Conservation (phyloP, 768 basidiomycete species). For the Phylloporus sp. region DNA sequence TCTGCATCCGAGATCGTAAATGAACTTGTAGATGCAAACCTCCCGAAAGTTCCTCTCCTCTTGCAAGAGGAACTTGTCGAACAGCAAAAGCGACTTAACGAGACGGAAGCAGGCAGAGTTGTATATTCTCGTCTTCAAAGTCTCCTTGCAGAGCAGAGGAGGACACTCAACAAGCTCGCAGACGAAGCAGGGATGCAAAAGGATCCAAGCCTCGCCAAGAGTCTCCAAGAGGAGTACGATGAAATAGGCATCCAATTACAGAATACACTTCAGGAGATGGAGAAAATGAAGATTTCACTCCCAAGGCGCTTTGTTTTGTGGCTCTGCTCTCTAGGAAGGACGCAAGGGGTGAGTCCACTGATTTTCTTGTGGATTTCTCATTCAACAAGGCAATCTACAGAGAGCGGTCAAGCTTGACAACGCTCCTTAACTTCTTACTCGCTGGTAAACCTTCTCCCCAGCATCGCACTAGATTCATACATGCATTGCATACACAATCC, state of each 20-base stretch:
- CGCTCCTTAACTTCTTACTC: background rate
- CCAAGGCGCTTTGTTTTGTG: background rate
- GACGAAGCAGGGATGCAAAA: background rate
- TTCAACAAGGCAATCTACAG: background rate
- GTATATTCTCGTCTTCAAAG: background rate
- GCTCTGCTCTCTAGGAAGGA: background rate
- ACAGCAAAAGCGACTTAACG: background rate
- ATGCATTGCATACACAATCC: background rate
- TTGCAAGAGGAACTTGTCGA: background rate
- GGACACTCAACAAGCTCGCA: background rate
- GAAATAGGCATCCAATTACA: background rate
- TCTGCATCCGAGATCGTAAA: constrained; percentile 3
- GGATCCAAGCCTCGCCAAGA: background rate
- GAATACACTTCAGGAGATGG: background rate
- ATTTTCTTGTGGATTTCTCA: background rate
- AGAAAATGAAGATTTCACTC: background rate
- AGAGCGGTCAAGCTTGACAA: background rate
- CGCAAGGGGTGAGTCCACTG: background rate
- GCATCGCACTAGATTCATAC: background rate
- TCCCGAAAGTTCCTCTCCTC: background rate
- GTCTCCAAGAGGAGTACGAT: background rate
- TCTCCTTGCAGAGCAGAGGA: background rate
- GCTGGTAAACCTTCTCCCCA: background rate
- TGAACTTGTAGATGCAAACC: background rate
- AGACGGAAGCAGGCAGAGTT: background rate